phyloP scores from a whole-genome alignment of 257 asterid species.

The Nicotiana tabacum region DNA sequence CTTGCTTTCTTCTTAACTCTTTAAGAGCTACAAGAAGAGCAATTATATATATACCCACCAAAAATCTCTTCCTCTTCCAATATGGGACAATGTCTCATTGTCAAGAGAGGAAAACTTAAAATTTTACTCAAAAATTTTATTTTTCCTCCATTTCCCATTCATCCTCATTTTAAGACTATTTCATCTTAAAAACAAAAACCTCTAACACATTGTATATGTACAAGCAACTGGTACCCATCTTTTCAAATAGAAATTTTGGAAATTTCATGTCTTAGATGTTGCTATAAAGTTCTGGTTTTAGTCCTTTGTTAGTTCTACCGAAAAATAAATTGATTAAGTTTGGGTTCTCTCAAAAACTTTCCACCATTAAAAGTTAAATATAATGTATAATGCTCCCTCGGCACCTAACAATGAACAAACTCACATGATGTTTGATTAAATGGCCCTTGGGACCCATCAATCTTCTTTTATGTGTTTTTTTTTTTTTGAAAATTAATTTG shows the following conservation, averaged over 20 bases:
- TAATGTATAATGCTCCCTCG: slow-evolving; percentile 48
- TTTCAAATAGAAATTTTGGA: neutral
- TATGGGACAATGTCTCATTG: too few relatives aligned
- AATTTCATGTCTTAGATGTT: neutral
- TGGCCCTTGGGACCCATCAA: slow-evolving; percentile 49
- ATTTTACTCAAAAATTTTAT: too few relatives aligned
- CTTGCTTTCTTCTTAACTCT: too few relatives aligned
- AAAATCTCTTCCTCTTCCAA: too few relatives aligned
- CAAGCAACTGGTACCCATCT: neutral
- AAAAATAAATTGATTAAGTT: neutral
- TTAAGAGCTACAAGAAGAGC: too few relatives aligned
- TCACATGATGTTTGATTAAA: slow-evolving; percentile 41
- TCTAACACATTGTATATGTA: neutral
- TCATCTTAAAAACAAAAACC: too few relatives aligned
- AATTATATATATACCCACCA: too few relatives aligned
- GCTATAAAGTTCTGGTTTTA: neutral
- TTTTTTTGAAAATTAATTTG: neutral
- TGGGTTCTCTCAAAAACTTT: neutral
- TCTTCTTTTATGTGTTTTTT: slow-evolving; percentile 27
- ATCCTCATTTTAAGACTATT: too few relatives aligned
- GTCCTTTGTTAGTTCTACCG: neutral
- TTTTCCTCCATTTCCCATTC: too few relatives aligned
- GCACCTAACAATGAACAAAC: slow-evolving; percentile 45
- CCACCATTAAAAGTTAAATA: slow-evolving; percentile 4
- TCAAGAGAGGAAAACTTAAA: too few relatives aligned